Conservation (phyloP, 1,139 yeast genomes). For the Meyerozyma smithsonii region DNA sequence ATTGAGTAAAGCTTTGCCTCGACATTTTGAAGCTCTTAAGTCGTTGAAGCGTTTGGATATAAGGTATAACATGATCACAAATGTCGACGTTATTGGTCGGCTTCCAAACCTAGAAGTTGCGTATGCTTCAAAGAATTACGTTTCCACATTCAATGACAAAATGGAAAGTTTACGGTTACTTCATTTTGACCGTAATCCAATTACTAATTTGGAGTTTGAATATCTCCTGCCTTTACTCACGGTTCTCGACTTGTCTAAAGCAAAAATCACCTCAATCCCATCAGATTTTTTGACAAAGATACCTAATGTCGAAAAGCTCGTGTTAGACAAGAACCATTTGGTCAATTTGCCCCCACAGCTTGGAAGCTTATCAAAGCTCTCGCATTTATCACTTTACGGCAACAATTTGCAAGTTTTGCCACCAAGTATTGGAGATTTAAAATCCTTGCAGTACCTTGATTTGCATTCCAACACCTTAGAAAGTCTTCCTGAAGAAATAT, state of each 20-base stretch:
- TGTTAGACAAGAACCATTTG: constrained; percentile 78
- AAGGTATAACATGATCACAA: constrained; percentile 65
- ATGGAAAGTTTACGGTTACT: constrained; percentile 52
- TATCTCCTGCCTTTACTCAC: constrained; percentile 57
- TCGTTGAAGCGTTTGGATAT: constrained; percentile 73
- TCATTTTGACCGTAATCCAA: constrained; percentile 63
- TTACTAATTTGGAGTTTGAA: constrained; percentile 67
- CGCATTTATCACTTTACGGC: constrained; percentile 63
- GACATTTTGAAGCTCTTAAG: constrained; percentile 45
- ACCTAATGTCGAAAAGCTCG: constrained; percentile 67
- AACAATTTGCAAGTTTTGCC: constrained; percentile 81
- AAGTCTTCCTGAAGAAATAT: constrained; percentile 60
- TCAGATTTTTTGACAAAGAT: constrained; percentile 58
- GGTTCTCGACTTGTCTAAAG: constrained; percentile 72
- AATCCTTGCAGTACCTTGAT: constrained; percentile 65
- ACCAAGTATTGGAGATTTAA: constrained; percentile 54
- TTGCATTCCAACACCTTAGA: constrained; percentile 83
- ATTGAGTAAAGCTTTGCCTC: constrained; percentile 54
- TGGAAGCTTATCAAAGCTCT: constrained; percentile 52
- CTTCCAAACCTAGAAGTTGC: constrained; percentile 68
- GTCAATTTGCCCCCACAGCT: constrained; percentile 72
- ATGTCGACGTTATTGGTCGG: constrained; percentile 58
- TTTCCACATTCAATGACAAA: constrained; percentile 64
- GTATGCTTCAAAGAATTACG: constrained; percentile 72
- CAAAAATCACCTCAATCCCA: constrained; percentile 73